Conservation (phyloP, 163 green algal genomes). For the Smithsoniella earleae region DNA sequence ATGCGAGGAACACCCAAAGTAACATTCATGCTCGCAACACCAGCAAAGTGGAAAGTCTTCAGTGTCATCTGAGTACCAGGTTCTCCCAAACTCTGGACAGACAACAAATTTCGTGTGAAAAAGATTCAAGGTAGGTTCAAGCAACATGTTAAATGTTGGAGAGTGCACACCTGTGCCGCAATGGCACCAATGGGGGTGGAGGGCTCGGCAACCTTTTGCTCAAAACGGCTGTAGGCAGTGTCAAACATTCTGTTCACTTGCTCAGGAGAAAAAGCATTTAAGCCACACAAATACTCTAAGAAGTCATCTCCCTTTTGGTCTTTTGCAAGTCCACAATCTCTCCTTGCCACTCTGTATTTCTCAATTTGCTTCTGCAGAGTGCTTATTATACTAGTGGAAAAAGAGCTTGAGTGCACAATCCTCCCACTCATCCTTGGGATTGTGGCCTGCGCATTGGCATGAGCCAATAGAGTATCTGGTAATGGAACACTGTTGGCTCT, state of each 20-base stretch:
- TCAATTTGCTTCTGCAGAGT: conserved; percentile 46
- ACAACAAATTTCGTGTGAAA: too few species aligned
- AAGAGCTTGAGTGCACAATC: conserved; percentile 38
- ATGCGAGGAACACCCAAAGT: conserved; percentile 89
- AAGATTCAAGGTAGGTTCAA: too few species aligned
- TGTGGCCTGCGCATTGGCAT: too few species aligned
- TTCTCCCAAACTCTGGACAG: conserved; percentile 86
- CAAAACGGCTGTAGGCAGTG: conserved; percentile 48
- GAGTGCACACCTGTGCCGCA: conserved; percentile 7
- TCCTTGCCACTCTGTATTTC: conserved; percentile 37
- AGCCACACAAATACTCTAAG: conserved; percentile 49
- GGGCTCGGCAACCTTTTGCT: conserved; percentile 26
- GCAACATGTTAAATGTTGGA: too few species aligned
- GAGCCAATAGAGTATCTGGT: conserved; percentile 40
- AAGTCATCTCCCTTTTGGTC: conserved; percentile 41
- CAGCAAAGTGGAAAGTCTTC: conserved; percentile 99
- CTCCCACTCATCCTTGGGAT: too few species aligned
- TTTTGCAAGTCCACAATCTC: conserved; percentile 46
- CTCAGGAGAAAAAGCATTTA: conserved; percentile 41
- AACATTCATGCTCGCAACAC: conserved; percentile 93
- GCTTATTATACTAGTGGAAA: conserved; percentile 39
- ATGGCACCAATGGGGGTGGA: conserved; percentile 19
- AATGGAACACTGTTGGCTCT: conserved; percentile 42
- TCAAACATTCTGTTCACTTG: conserved; percentile 43
- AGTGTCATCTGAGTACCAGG: conserved; percentile 98